Evolutionary conservation across 1,139 yeast species (phyloP).

Genomic region (Diutina sp.): DNA sequence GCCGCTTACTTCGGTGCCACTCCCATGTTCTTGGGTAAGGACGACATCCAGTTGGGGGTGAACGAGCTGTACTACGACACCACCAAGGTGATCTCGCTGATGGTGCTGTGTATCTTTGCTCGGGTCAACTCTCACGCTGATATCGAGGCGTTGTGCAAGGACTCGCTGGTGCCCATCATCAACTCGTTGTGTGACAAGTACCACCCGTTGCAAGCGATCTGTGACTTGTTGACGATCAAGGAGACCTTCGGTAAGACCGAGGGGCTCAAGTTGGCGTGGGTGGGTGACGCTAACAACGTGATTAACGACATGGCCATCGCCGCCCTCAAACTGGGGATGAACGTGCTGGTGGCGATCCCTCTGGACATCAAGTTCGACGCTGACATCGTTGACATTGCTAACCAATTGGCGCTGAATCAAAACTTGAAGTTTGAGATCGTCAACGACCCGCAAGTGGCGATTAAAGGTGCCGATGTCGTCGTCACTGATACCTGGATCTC

Average conservation of each 20-base stretch:
- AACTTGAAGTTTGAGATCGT: constrained; percentile 48
- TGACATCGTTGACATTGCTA: constrained; percentile 44
- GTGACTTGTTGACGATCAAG: constrained; percentile 77
- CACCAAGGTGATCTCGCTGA: constrained; percentile 77
- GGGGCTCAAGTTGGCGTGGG: constrained; percentile 81
- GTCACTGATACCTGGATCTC: constrained; percentile 98
- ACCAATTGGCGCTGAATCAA: constrained; percentile 27
- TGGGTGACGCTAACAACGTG: constrained; percentile 94
- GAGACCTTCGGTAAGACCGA: constrained; percentile 52
- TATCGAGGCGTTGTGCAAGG: constrained; percentile 59
- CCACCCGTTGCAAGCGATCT: constrained; percentile 92
- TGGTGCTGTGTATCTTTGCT: constrained; percentile 95
- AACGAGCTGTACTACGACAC: constrained; percentile 87
- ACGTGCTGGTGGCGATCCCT: constrained; percentile 79
- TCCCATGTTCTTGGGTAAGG: constrained; percentile 93
- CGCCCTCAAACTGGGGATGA: constrained; percentile 72
- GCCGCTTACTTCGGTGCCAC: constrained; percentile 88
- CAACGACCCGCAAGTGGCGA: constrained; percentile 63
- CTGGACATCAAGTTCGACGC: constrained; percentile 49
- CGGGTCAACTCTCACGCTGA: constrained; percentile 81
- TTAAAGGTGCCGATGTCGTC: constrained; percentile 59
- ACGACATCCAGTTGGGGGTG: constrained; percentile 91
- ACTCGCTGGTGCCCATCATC: constrained; percentile 80
- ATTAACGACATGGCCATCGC: constrained; percentile 92
- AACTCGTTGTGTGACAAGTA: constrained; percentile 86